phyloP scores from a whole-genome alignment of 2,329 filamentous ascomycete species.

The Sclerotinia nivalis region DNA sequence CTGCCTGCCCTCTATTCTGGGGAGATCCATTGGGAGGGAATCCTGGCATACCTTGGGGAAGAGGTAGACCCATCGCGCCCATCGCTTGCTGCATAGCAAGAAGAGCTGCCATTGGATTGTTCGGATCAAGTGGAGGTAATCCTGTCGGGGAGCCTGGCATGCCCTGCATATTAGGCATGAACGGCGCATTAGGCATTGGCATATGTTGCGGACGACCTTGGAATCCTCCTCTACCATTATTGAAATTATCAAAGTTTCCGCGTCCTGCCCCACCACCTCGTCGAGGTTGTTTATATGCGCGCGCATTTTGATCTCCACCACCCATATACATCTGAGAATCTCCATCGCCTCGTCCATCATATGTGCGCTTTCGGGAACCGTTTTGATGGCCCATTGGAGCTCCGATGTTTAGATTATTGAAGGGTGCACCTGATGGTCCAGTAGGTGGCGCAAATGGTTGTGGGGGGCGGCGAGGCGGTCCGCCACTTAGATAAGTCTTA shows the following conservation, averaged over 20 bases:
- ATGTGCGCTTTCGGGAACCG: slow-evolving; percentile 54
- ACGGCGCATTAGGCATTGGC: slow-evolving; percentile 30
- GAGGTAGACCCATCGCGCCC: slow-evolving; percentile 50
- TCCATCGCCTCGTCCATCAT: slow-evolving; percentile 51
- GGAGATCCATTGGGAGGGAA: slow-evolving; percentile 34
- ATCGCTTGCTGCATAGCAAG: slow-evolving; percentile 54
- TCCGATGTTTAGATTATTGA: slow-evolving; percentile 34
- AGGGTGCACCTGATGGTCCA: slow-evolving; percentile 34
- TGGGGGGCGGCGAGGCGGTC: slow-evolving; percentile 43
- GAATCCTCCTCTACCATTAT: slow-evolving; percentile 39
- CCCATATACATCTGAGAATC: slow-evolving; percentile 40
- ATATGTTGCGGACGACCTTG: slow-evolving; percentile 31
- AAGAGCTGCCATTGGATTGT: slow-evolving; percentile 62
- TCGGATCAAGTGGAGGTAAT: slow-evolving; percentile 56
- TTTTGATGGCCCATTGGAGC: slow-evolving; percentile 33
- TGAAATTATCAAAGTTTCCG: slow-evolving; percentile 43
- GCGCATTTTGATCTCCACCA: slow-evolving; percentile 42
- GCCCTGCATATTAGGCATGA: slow-evolving; percentile 23
- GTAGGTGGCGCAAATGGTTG: slow-evolving; percentile 36
- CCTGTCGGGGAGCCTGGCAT: slow-evolving; percentile 38
- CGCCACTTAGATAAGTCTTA: slow-evolving; percentile 59
- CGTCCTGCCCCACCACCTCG: slow-evolving; percentile 49
- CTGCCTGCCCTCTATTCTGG: background rate
- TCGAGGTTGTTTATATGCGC: slow-evolving; percentile 61
- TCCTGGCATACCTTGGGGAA: slow-evolving; percentile 46